phyloP scores from a whole-genome alignment of 768 basidiomycete genomes.

The Mycena vulgaris region DNA sequence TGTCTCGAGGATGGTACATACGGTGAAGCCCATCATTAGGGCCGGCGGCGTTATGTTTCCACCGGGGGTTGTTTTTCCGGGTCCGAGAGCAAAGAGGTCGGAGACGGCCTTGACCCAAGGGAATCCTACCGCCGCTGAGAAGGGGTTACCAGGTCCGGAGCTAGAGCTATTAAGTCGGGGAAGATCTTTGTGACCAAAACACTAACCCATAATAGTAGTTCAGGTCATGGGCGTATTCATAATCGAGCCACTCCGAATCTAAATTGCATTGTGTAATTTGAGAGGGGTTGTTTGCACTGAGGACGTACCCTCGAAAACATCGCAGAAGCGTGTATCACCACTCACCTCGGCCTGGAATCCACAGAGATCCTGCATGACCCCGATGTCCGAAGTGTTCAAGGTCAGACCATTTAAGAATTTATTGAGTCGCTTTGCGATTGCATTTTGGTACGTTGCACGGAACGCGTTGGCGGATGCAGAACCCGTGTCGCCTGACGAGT shows the following conservation, averaged over 20 bases:
- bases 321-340: slow-evolving; percentile 59
- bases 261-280: neutral
- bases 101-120: slow-evolving; percentile 59
- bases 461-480: slow-evolving; percentile 46
- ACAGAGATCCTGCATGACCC: slow-evolving; percentile 61
- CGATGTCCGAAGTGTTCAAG: slow-evolving; percentile 53
- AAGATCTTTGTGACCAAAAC: neutral
- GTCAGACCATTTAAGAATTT: slow-evolving; percentile 52
- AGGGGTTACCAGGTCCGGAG: slow-evolving; percentile 61
- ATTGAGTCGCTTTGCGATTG: slow-evolving; percentile 55
- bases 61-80: slow-evolving; percentile 42
- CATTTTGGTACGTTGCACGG: slow-evolving; percentile 50
- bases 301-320: slow-evolving; percentile 53
- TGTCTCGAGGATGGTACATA: slow-evolving; percentile 31
- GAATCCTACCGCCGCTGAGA: slow-evolving; percentile 55
- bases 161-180: neutral
- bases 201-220: slow-evolving; percentile 64
- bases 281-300: neutral
- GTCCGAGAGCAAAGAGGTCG: slow-evolving; percentile 53
- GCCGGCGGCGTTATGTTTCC: slow-evolving; percentile 54
- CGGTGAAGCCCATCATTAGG: slow-evolving; percentile 61
- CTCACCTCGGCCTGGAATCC: slow-evolving; percentile 56
- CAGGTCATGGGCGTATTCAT: slow-evolving; percentile 62
- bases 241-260: slow-evolving; percentile 60
- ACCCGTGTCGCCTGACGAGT: slow-evolving; percentile 49